Evolutionary conservation across 2,329 filamentous ascomycete genomes (phyloP), one percentile per base, ranked within the genome.

Genomic region (Pyrenophora graminea): DNA sequence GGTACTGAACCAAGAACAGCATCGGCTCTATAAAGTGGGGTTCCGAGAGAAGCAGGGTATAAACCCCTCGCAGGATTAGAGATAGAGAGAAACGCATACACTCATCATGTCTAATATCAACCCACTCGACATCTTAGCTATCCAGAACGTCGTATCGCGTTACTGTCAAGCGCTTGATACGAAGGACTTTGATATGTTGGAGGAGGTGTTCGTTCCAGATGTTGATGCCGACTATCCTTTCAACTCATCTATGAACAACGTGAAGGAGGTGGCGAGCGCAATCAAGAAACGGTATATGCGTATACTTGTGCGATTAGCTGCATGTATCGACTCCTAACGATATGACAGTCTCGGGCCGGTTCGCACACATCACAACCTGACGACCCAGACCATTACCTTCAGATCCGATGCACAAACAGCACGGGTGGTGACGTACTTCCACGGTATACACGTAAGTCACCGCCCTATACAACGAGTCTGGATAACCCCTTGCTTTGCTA

Each of bases 131-230:
- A 17, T 61, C 39, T 45, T 74, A 38, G 73, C 74, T n/a, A 74
- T 79, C 57, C 69, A 67, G 36, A 78, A 78, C 56, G 67, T 68
- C 6, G 57, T 78, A 21, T 59, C 74, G 5, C 71, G 66, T 25
- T 79, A 78, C 59, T 77, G 75, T 61, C 68, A 77, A 36, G 76
- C 76, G 1, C 64, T 78, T 5, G 76, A 78, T 55, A 70, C 69
- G 13, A 77, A 78, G 51, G 50, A 74, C 46, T 77, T 74, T 41
- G 38, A 57, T 4, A 62, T 75, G 1, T 65, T 79, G 2, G 42
- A 62, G 3, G 57, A 73, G 30, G 75, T 79, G 46, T 78, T 79
- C 59, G 61, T 66, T 1, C 42, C 63, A 5, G 71, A 78, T 51
- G 72, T 76, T 9, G 62, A 66, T 6, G 73, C 75, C 13, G 58